A percentile compares a stretch with the other conserved stretches of the same genome.
Evolutionary conservation across 164 flowering plant genomes (phyloP).

Genomic region (Macadamia integrifolia): DNA sequence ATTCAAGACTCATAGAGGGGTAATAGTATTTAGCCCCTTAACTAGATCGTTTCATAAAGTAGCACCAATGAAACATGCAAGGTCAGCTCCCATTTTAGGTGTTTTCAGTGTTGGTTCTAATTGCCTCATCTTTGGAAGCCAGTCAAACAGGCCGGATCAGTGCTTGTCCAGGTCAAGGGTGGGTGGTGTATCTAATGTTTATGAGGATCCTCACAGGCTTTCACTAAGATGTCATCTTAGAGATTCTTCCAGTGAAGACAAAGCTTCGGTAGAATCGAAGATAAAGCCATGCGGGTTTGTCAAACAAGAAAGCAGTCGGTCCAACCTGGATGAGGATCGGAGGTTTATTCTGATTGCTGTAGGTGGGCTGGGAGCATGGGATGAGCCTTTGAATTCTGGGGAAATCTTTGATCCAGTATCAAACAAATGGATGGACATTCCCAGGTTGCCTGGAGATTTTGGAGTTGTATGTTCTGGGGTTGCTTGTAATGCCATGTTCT

Average conservation of each 20-base stretch:
- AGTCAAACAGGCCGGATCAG: conserved; percentile 51
- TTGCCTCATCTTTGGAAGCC: conserved; percentile 35
- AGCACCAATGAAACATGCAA: conserved; percentile 75
- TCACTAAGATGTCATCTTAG: conserved; percentile 69
- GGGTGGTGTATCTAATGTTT: conserved; percentile 81
- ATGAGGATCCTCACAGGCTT: conserved; percentile 94
- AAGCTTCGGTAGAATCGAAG: conserved; percentile 21
- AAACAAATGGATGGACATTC: conserved; percentile 83
- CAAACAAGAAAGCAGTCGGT: conserved; percentile 31
- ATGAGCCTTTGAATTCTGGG: conserved; percentile 80
- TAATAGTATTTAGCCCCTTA: conserved; percentile 61
- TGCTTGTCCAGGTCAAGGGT: conserved; percentile 49
- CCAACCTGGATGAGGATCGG: conserved; percentile 26
- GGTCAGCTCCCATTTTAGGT: conserved; percentile 82
- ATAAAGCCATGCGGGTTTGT: conserved; percentile 33
- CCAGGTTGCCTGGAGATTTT: conserved; percentile 64
- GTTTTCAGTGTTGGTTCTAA: conserved; percentile 54
- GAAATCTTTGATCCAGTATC: conserved; percentile 80
- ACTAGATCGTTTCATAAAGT: conserved; percentile 73
- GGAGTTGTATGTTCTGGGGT: conserved; percentile 78
- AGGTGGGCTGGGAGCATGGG: conserved; percentile 90
- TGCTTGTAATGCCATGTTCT: conserved; percentile 63
- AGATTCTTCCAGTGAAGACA: conserved; percentile 40
- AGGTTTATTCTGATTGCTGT: conserved; percentile 77
- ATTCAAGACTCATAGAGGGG: conserved; percentile 79